Conservation (phyloP, 2,329 filamentous ascomycete species). For the Penicillium aurantiogriseum region DNA sequence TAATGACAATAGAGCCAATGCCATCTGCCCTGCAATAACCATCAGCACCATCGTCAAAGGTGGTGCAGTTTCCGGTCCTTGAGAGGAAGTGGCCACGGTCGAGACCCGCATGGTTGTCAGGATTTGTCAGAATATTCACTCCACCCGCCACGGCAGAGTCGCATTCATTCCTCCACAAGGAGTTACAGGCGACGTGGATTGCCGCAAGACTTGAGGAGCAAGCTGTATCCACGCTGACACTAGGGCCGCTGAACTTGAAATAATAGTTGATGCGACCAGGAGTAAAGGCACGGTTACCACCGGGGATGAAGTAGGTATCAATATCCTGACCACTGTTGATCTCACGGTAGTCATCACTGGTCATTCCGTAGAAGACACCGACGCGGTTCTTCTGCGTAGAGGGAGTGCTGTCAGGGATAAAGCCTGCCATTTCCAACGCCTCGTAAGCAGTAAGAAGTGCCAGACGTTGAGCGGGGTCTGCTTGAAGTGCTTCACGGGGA, state of each 20-base stretch:
- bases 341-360: conserved; percentile 74
- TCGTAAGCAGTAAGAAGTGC: conserved; percentile 76
- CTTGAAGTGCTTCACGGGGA: conserved; percentile 74
- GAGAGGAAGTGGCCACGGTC: conserved; percentile 76
- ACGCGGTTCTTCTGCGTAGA: conserved; percentile 65
- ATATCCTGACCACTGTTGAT: conserved; percentile 71
- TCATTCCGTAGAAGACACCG: conserved; percentile 72
- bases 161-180: conserved; percentile 72
- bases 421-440: conserved; percentile 76
- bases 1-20: conserved; percentile 71
- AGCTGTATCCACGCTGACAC: conserved; percentile 72
- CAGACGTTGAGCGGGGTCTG: conserved; percentile 77
- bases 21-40: conserved; percentile 80
- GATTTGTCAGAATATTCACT: conserved; percentile 72
- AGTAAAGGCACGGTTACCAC: conserved; percentile 55
- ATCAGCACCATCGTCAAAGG: conserved; percentile 76
- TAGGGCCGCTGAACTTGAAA: conserved; percentile 73
- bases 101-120: conserved; percentile 74
- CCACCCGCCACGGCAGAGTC: conserved; percentile 80
- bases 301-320: conserved; percentile 66
- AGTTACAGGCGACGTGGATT: conserved; percentile 69
- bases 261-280: conserved; percentile 54
- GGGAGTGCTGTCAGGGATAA: conserved; percentile 69
- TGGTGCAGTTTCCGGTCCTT: conserved; percentile 73
- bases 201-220: conserved; percentile 73